Evolutionary conservation across 2,329 filamentous ascomycete genomes (phyloP), one percentile per base, ranked within the genome.

Genomic region (Sporothrix curviconia): DNA sequence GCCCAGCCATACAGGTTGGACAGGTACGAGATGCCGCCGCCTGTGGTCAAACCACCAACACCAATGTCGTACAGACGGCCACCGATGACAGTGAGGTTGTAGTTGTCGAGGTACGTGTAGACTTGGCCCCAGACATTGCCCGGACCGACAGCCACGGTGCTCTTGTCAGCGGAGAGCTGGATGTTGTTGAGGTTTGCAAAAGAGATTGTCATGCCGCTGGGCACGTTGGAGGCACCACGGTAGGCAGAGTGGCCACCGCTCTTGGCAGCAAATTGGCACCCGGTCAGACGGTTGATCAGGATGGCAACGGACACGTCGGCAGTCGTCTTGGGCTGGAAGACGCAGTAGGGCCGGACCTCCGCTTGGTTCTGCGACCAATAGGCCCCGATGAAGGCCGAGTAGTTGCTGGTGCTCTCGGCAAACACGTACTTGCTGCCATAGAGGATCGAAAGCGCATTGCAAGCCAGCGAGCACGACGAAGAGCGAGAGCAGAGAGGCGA

Each of bases 61-160:
- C 83, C 83, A 1, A 82, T 85, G 61, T 85, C 79, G 42, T 80
- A 80, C 9, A 85, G 80, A 0, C 82, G 84, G 3, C 83, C 83
- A 9, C 82, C 82, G 0, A 84, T 78, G 1, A 80, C 80, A 1
- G 81, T 82, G 1, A 85, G 72, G 0, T 75, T 74, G 63, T 81
- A 69, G 53, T 74, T 66, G 46, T 70, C 77, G 0, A 76, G 75
- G 0, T 75, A 76, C 4, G 71, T 67, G 62, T 85, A 80, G 12
- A 84, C 76, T 61, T 82, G 76, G 53, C 68, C 70, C 80, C 81
- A 83, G 3, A 74, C 64, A 47, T 75, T 74, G 7, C 81, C 80
- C 19, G 80, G 78, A 55, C 77, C 74, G 17, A 74, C 76, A 0
- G 67, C 71, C 49, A 82, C 71, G 1, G 74, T 76, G 61, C 75